These are phyloP conservation scores for Jaapia argillacea DNA, from an alignment of 768 basidiomycete genomes.

Conservation along the genomic window DNA sequence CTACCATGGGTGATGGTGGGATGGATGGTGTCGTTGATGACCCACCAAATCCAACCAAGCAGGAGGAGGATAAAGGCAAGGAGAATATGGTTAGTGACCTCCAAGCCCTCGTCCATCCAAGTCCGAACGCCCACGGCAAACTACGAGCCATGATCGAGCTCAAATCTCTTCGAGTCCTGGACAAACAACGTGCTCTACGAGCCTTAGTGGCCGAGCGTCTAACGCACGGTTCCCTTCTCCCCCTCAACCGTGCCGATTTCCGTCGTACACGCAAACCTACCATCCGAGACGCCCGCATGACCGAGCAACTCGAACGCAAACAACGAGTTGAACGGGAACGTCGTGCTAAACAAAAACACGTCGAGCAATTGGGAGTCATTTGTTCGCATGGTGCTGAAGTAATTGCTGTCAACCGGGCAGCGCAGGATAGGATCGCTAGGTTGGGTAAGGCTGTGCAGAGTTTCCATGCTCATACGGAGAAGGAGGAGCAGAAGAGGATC, in stretches of 20 bases:
- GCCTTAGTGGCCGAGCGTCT: slow-evolving; percentile 81
- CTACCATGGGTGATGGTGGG: slow-evolving; percentile 71
- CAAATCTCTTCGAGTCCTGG: slow-evolving; percentile 78
- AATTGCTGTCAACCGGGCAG: slow-evolving; percentile 44
- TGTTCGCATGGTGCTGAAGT: slow-evolving; percentile 76
- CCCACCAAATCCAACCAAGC: slow-evolving; percentile 21
- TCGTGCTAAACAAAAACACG: slow-evolving; percentile 91
- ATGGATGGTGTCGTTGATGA: slow-evolving; percentile 44
- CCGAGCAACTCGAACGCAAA: slow-evolving; percentile 83
- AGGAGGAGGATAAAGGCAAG: slow-evolving; percentile 19
- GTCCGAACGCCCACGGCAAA: slow-evolving; percentile 66
- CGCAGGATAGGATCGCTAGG: slow-evolving; percentile 45
- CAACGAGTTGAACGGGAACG: slow-evolving; percentile 90
- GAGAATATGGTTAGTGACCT: slow-evolving; percentile 14
- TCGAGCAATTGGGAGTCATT: slow-evolving; percentile 86
- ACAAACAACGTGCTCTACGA: slow-evolving; percentile 85
- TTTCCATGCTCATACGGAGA: slow-evolving; percentile 88
- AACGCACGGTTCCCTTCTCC: slow-evolving; percentile 79
- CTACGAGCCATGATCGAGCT: slow-evolving; percentile 89
- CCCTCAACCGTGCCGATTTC: slow-evolving; percentile 88
- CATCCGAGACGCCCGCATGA: slow-evolving; percentile 80
- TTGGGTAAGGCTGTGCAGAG: slow-evolving; percentile 72
- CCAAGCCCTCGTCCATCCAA: slow-evolving; percentile 40
- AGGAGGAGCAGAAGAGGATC: slow-evolving; percentile 96
- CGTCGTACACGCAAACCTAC: slow-evolving; percentile 78